These are phyloP conservation scores for Trametes hirsuta DNA, from an alignment of 1,284 basidiomycete genomes.

Conservation along the genomic window DNA sequence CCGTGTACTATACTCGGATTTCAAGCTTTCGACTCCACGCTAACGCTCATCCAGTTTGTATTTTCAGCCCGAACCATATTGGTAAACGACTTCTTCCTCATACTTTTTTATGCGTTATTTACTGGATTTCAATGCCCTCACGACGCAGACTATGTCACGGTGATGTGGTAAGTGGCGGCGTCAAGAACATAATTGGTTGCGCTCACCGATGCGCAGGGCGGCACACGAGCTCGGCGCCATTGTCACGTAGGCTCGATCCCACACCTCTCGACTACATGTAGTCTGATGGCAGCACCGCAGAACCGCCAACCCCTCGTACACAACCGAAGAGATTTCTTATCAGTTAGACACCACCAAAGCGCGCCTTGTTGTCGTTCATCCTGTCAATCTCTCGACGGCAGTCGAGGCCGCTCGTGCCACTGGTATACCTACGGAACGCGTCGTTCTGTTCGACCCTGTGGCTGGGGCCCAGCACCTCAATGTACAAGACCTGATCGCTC, in stretches of 20 bases:
- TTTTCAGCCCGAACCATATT: conserved; percentile 39
- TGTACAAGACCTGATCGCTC: conserved; percentile 44
- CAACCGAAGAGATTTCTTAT: conserved; percentile 40
- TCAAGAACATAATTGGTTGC: background rate
- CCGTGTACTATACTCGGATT: background rate
- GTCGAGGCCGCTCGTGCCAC: conserved; percentile 49
- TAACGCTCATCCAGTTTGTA: conserved; percentile 25
- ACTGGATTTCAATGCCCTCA: background rate
- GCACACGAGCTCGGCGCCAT: conserved; percentile 69
- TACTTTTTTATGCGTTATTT: background rate
- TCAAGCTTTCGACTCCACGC: background rate
- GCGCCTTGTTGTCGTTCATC: conserved; percentile 55
- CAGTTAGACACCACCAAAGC: conserved; percentile 56
- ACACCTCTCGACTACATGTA: background rate
- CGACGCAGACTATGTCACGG: background rate
- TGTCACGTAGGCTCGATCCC: conserved; percentile 42
- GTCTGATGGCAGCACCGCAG: conserved; percentile 7
- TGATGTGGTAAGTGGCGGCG: background rate
- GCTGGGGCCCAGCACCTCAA: background rate
- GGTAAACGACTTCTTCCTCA: conserved; percentile 17
- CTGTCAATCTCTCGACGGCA: conserved; percentile 49
- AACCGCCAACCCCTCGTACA: conserved; percentile 6
- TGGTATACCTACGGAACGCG: conserved; percentile 50
- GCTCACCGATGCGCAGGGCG: conserved; percentile 42
- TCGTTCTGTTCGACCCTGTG: conserved; percentile 52